phyloP scores from a whole-genome alignment of 1,284 basidiomycete species.

The Sparassis latifolia region DNA sequence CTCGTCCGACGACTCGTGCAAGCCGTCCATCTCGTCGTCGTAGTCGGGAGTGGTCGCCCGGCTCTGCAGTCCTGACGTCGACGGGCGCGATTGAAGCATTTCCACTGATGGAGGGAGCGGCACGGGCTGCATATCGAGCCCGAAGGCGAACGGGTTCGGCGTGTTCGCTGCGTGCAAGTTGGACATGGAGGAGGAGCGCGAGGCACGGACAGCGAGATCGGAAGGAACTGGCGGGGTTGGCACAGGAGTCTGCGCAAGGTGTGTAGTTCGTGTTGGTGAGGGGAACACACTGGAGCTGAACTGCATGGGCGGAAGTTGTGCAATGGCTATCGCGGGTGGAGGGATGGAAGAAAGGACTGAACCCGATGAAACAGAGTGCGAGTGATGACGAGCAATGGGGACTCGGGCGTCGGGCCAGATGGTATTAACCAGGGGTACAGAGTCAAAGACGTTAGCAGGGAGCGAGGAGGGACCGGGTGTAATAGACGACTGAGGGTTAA shows the following conservation, averaged over 20 bases:
- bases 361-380: constrained; percentile 26
- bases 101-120: constrained; percentile 19
- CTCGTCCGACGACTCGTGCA: constrained; percentile 31
- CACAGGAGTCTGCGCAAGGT: constrained; percentile 3
- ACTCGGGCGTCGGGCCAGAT: constrained; percentile 19
- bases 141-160: constrained; percentile 34
- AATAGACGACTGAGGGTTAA: constrained; percentile 8
- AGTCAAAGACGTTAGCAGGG: constrained; percentile 6
- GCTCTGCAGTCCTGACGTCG: constrained; percentile 25
- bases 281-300: constrained; percentile 10
- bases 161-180: constrained; percentile 28
- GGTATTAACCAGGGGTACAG: constrained; percentile 6
- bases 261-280: constrained; percentile 13
- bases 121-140: constrained; percentile 6
- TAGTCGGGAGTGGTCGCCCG: constrained; percentile 26
- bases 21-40: constrained; percentile 37
- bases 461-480: constrained; percentile 6
- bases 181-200: constrained; percentile 59
- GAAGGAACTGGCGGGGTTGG: constrained; percentile 6
- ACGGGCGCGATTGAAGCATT: constrained; percentile 21
- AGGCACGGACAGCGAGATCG: constrained; percentile 37
- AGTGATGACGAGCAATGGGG: constrained; percentile 14
- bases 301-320: constrained; percentile 14
- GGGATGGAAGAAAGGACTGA: constrained; percentile 20
- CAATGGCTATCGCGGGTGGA: constrained; percentile 19